phyloP scores from a whole-genome alignment of 768 basidiomycete species.

The Cyathus striatus region DNA sequence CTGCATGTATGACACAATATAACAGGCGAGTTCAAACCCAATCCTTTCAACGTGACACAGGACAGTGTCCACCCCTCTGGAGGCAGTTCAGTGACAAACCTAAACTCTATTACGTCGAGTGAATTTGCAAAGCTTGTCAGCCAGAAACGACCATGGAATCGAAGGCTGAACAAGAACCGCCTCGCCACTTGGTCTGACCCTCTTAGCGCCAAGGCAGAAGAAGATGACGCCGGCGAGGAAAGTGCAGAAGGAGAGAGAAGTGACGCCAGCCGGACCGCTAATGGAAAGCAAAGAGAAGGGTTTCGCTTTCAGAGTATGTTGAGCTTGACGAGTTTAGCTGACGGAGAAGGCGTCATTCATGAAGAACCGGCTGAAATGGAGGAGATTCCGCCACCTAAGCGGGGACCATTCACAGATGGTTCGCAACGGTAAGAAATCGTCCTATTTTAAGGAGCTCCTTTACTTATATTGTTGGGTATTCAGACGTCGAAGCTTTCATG shows the following conservation, averaged over 20 bases:
- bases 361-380: not conserved
- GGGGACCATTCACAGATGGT: slow-evolving; percentile 7
- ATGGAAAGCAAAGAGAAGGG: slow-evolving; percentile 13
- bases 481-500: slow-evolving; percentile 66
- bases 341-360: not conserved
- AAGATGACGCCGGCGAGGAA: slow-evolving; percentile 3
- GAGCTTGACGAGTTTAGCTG: slow-evolving; percentile 13
- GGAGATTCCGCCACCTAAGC: too few species aligned
- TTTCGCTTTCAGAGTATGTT: slow-evolving; percentile 22
- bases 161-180: slow-evolving; percentile 25
- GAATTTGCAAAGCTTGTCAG: slow-evolving; percentile 29
- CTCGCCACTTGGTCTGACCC: slow-evolving; percentile 19
- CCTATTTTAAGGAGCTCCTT: not conserved
- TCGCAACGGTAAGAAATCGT: slow-evolving; percentile 22
- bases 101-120: slow-evolving; percentile 8
- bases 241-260: slow-evolving; percentile 1
- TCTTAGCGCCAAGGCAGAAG: slow-evolving; percentile 11
- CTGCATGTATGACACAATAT: slow-evolving; percentile 10
- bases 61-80: slow-evolving; percentile 12
- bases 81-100: slow-evolving; percentile 20
- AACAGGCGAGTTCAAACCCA: slow-evolving; percentile 23
- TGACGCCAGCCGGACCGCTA: slow-evolving; percentile 1
- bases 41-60: slow-evolving; percentile 19
- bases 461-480: slow-evolving; percentile 1
- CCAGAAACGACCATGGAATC: slow-evolving; percentile 34